Base-by-base conservation (phyloP, 2,329 filamentous ascomycete species). In the Botrytis galanthina region DNA sequence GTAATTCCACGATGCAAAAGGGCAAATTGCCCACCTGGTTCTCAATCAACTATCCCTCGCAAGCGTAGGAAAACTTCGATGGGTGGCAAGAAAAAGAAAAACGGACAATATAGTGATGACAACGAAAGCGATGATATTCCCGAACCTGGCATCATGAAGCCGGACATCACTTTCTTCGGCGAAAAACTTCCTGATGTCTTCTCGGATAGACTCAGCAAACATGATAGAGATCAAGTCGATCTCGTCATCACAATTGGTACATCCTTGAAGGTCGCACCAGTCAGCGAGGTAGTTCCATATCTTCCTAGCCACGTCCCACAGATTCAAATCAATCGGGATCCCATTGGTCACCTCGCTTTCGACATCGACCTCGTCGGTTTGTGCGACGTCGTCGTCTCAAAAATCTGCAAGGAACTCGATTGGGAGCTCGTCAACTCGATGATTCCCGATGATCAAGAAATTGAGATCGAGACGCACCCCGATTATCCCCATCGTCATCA, bases 141-240 rank as follows among this genome's bases (percentile, higher is more conserved):
- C 3, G 86, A 87, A 66, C 88, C 90, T 3, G 94, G 93, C 73
- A 90, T 97, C 81, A 97, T 97, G 94, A 97, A 93, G 86, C 96
- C 96, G 14, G 95, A 98, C 84, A 98, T 99, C 80, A 98, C 94
- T 64, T 98, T 99, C 85, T 98, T 98, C 80, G 95, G 95, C 78
- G 96, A 99, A 84, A 87, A 91, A 69, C 90, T 99, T 1, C 95
- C 95, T 0, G 90, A 93, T 78, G 88, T 90, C 77, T 99, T 99
- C 83, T 92, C 92, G 73, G 86, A 89, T 68, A 91, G 95, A 12
- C 88, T 98, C 22, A 90, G 93, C n/a, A 87, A 93, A 74, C 88
- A 93, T 78, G 96, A 99, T 82, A 90, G 90, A 74, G 89, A 93
- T 76, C 86, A 88, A 73, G 93, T 93, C 1, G 96, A 99, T 81